Conservation (phyloP, 2,329 filamentous ascomycete species). For the Trichophyton schoenleinii region DNA sequence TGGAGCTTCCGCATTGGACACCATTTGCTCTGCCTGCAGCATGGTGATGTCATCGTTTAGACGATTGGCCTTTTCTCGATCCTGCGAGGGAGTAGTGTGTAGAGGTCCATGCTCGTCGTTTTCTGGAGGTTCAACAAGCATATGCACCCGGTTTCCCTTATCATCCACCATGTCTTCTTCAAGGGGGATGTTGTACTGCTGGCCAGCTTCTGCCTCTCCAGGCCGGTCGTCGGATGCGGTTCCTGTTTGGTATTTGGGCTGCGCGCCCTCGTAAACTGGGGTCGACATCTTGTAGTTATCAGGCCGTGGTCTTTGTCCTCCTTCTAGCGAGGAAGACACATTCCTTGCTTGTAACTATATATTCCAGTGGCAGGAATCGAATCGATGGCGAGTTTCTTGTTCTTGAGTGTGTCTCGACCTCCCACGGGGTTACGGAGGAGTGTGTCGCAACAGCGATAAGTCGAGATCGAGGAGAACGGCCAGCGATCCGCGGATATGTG, state of each 20-base stretch:
- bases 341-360: constrained; percentile 17
- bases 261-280: constrained; percentile 12
- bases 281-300: constrained; percentile 16
- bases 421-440: too few relatives aligned
- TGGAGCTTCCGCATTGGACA: constrained; percentile 23
- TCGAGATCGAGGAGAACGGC: not conserved
- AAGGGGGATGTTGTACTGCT: not conserved
- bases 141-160: not conserved
- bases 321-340: constrained; percentile 20
- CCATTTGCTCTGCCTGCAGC: constrained; percentile 49
- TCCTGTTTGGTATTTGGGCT: constrained; percentile 5
- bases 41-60: constrained; percentile 55
- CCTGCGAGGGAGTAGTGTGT: constrained; percentile 40
- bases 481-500: not conserved
- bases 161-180: constrained; percentile 3
- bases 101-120: not conserved
- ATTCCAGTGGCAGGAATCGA: not conserved
- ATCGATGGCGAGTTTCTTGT: not conserved
- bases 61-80: constrained; percentile 47
- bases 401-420: too few relatives aligned
- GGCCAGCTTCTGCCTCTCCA: not conserved
- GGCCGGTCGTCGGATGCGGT: not conserved
- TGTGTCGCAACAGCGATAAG: not conserved
- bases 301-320: constrained; percentile 9
- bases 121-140: not conserved